phyloP scores from a whole-genome alignment of 2,329 filamentous ascomycete species.

The Periconia sp. region DNA sequence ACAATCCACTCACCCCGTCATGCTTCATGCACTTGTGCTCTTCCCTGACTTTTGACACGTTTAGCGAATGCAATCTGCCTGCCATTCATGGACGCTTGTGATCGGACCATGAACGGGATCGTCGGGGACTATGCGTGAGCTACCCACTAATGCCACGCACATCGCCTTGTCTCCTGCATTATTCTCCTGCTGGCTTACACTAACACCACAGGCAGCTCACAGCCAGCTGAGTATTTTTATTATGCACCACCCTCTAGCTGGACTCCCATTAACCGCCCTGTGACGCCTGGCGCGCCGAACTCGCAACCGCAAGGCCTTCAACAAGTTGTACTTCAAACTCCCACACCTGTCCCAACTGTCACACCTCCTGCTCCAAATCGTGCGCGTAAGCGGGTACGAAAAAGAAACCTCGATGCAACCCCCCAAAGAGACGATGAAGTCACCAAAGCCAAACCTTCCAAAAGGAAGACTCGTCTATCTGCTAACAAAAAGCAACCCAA shows the following conservation, averaged over 20 bases:
- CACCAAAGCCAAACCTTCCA: constrained; percentile 1
- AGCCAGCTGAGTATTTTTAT: not conserved
- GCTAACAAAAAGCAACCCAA: not conserved
- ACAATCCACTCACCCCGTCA: not conserved
- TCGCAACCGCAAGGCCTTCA: not conserved
- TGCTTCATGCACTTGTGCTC: constrained; percentile 2
- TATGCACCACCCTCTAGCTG: constrained; percentile 19
- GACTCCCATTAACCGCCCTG: constrained; percentile 27
- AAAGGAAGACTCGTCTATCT: constrained; percentile 4
- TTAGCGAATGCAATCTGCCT: not conserved
- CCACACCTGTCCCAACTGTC: not conserved
- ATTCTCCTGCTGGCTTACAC: not conserved
- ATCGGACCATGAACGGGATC: constrained; percentile 8
- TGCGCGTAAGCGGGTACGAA: constrained; percentile 14
- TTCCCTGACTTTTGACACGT: constrained; percentile 1
- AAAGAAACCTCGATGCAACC: constrained; percentile 1
- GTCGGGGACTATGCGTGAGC: constrained; percentile 26
- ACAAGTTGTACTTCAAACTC: not conserved
- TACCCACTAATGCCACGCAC: constrained; percentile 14
- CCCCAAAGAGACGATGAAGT: not conserved
- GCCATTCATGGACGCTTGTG: constrained; percentile 1
- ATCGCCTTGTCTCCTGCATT: constrained; percentile 2
- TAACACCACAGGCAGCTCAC: constrained; percentile 1
- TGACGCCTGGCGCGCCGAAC: constrained; percentile 1
- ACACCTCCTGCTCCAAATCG: constrained; percentile 1